Evolutionary conservation across 805 yeast species (phyloP).

Genomic region (Komagataella pseudopastoris): DNA sequence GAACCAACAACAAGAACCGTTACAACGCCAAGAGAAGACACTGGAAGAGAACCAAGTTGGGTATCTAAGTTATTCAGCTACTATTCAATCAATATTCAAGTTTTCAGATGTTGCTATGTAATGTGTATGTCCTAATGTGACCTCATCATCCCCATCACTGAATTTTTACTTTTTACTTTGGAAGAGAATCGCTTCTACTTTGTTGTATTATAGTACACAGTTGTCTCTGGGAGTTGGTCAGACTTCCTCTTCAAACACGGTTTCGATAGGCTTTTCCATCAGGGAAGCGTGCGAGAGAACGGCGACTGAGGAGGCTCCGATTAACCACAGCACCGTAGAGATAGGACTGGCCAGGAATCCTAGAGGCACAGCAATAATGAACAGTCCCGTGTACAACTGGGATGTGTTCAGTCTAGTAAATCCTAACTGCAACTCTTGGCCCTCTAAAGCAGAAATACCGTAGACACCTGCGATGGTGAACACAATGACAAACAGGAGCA

Average conservation of each 20-base stretch:
- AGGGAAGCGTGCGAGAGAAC: slow-evolving; percentile 86
- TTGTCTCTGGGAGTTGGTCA: slow-evolving; percentile 6
- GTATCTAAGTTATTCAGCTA: slow-evolving; percentile 51
- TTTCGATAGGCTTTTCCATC: slow-evolving; percentile 95
- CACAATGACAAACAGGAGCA: slow-evolving; percentile 70
- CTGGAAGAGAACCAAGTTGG: slow-evolving; percentile 99
- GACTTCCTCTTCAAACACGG: slow-evolving; percentile 77
- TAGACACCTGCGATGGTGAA: slow-evolving; percentile 63
- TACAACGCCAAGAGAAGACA: slow-evolving; percentile 99
- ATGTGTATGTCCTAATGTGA: neutral
- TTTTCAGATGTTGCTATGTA: neutral
- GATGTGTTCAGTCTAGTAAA: slow-evolving; percentile 64
- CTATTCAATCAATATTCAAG: neutral
- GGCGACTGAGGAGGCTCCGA: slow-evolving; percentile 82
- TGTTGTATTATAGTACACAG: neutral
- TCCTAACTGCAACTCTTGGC: slow-evolving; percentile 71
- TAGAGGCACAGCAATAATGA: slow-evolving; percentile 47
- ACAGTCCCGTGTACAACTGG: slow-evolving; percentile 80
- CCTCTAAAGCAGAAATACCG: slow-evolving; percentile 69
- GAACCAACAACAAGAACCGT: slow-evolving; percentile 95
- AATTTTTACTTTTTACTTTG: neutral
- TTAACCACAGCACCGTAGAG: slow-evolving; percentile 88
- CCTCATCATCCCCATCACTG: neutral
- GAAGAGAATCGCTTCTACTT: neutral
- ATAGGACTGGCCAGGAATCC: slow-evolving; percentile 29